phyloP scores from a whole-genome alignment of 768 basidiomycete species.

The Termitomyces sp. region DNA sequence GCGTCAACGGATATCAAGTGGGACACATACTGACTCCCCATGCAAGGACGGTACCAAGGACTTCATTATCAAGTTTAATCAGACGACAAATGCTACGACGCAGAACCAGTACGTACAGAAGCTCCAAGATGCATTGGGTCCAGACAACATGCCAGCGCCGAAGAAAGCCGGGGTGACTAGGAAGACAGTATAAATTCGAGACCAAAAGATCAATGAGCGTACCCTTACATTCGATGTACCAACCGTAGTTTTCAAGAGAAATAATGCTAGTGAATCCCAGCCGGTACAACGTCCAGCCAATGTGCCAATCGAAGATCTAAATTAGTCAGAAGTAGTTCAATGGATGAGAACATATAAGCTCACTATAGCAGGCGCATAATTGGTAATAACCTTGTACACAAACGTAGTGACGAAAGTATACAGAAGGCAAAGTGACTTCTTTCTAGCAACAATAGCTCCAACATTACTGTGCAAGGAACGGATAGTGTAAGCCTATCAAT shows the following conservation, averaged over 20 bases:
- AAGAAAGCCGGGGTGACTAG: slow-evolving; percentile 51
- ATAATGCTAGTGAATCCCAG: slow-evolving; percentile 59
- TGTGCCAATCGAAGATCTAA: slow-evolving; percentile 57
- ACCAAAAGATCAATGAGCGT: background rate
- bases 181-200: background rate
- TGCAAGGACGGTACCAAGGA: slow-evolving; percentile 47
- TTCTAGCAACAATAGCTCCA: slow-evolving; percentile 45
- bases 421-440: slow-evolving; percentile 48
- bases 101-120: slow-evolving; percentile 30
- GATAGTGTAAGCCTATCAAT: slow-evolving; percentile 48
- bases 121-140: slow-evolving; percentile 50
- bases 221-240: slow-evolving; percentile 44
- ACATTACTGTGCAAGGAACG: slow-evolving; percentile 51
- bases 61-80: slow-evolving; percentile 16
- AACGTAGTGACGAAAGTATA: slow-evolving; percentile 42
- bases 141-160: slow-evolving; percentile 53
- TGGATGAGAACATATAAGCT: slow-evolving; percentile 10
- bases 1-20: background rate
- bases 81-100: background rate
- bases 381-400: slow-evolving; percentile 45
- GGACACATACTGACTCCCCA: slow-evolving; percentile 48
- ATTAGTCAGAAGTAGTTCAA: background rate
- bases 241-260: slow-evolving; percentile 51
- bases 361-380: slow-evolving; percentile 56
- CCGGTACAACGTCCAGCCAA: slow-evolving; percentile 54